Evolutionary conservation across 176 grass and related monocot genomes (phyloP).

Genomic region (Paspalum notatum): DNA sequence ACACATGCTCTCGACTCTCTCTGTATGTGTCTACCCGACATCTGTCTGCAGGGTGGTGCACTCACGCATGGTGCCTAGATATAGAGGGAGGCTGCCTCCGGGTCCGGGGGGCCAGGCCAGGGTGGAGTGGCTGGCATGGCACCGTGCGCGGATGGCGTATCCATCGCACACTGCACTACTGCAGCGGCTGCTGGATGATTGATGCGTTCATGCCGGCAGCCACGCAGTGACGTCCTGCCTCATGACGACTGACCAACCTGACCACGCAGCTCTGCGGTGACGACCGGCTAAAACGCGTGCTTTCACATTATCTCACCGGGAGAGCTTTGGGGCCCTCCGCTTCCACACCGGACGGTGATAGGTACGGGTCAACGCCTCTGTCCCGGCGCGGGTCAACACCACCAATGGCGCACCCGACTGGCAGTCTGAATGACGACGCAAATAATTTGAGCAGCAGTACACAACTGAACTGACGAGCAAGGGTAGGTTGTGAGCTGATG

Average conservation of each 20-base stretch:
- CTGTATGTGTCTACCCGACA: not conserved
- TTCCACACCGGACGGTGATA: constrained; percentile 16
- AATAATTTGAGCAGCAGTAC: too few species aligned
- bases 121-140: not conserved
- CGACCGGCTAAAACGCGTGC: constrained; percentile 40
- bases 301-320: constrained; percentile 12
- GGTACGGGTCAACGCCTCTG: constrained; percentile 2
- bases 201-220: too few species aligned
- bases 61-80: not conserved
- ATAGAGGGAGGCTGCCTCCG: constrained; percentile 27
- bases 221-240: too few species aligned
- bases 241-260: too few species aligned
- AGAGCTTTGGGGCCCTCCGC: not conserved
- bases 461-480: too few species aligned
- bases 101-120: not conserved
- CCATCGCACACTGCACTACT: not conserved
- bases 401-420: too few species aligned
- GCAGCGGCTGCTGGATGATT: too few species aligned
- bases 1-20: not conserved
- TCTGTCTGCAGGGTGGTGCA: not conserved
- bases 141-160: not conserved
- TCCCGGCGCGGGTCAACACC: not conserved
- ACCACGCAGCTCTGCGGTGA: not conserved
- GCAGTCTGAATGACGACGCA: too few species aligned
- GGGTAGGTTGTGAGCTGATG: too few species aligned